These are phyloP conservation scores for Aspergillus panamensis DNA, from an alignment of 495 filamentous ascomycete genomes.

Conservation along the genomic window DNA sequence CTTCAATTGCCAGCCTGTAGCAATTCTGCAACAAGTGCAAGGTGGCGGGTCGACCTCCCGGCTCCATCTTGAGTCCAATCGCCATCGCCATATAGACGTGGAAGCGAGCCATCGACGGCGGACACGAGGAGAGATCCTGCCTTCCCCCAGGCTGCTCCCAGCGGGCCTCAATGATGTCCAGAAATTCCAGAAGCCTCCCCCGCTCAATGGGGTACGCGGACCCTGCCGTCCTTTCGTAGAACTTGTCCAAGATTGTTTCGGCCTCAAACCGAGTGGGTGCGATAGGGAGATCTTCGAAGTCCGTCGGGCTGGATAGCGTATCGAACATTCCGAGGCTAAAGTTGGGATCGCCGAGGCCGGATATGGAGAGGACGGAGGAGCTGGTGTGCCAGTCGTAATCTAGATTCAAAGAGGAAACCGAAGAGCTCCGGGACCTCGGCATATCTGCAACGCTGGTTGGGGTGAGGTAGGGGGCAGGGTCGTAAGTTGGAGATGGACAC, in stretches of 20 bases:
- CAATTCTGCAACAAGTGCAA: conserved; percentile 10
- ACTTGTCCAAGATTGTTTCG: conserved; percentile 13
- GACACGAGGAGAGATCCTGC: neutral
- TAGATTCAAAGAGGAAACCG: conserved; percentile 16
- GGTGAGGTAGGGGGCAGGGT: conserved; percentile 1
- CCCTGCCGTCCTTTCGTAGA: conserved; percentile 3
- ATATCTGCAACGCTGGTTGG: conserved; percentile 4
- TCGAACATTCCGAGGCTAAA: neutral
- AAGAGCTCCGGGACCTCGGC: conserved; percentile 16
- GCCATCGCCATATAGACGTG: conserved; percentile 24
- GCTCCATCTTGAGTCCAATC: conserved; percentile 13
- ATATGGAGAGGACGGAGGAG: neutral
- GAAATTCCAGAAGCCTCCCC: conserved; percentile 4
- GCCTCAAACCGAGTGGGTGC: conserved; percentile 9
- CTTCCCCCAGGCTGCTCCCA: neutral
- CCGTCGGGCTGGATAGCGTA: neutral
- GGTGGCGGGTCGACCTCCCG: neutral
- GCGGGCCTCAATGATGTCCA: conserved; percentile 7
- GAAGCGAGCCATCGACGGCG: conserved; percentile 15
- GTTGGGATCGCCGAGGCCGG: neutral
- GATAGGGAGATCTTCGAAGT: neutral
- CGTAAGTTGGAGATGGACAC: conserved; percentile 12
- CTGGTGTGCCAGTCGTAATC: conserved; percentile 11
- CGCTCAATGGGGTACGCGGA: conserved; percentile 9
- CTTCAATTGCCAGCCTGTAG: conserved; percentile 18